These are phyloP conservation scores for Talaromyces adpressus DNA, from an alignment of 495 filamentous ascomycete genomes.

Conservation along the genomic window DNA sequence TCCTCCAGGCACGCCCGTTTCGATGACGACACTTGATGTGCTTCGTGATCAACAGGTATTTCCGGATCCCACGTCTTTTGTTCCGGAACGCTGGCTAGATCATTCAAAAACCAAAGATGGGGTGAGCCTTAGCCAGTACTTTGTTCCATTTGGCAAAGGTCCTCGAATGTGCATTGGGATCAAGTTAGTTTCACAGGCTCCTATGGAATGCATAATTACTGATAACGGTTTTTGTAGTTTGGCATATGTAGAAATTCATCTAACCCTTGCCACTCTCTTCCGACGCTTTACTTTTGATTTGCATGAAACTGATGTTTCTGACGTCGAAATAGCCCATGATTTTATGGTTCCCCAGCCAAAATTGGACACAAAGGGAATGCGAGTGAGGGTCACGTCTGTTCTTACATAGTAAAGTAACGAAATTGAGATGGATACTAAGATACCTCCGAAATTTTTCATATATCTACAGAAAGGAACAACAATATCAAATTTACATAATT, in stretches of 20 bases:
- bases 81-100: constrained; percentile 35
- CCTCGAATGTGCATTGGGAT: constrained; percentile 21
- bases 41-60: constrained; percentile 31
- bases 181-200: constrained; percentile 13
- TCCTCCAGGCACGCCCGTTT: constrained; percentile 29
- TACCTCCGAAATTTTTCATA: no score
- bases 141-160: constrained; percentile 19
- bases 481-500: no score
- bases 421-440: no score
- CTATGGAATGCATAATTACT: background rate
- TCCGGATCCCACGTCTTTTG: constrained; percentile 23
- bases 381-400: background rate
- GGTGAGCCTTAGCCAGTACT: constrained; percentile 9
- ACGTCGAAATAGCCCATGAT: constrained; percentile 28
- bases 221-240: background rate
- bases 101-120: background rate
- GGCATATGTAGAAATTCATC: background rate
- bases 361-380: constrained; percentile 25
- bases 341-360: constrained; percentile 27
- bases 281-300: constrained; percentile 17
- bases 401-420: no score
- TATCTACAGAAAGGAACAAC: no score
- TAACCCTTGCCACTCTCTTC: constrained; percentile 8
- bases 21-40: constrained; percentile 29
- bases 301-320: constrained; percentile 28